Evolutionary conservation across 495 filamentous ascomycete genomes (phyloP), one percentile per base, ranked within the genome.

Genomic region (Xylaria telfairii): DNA sequence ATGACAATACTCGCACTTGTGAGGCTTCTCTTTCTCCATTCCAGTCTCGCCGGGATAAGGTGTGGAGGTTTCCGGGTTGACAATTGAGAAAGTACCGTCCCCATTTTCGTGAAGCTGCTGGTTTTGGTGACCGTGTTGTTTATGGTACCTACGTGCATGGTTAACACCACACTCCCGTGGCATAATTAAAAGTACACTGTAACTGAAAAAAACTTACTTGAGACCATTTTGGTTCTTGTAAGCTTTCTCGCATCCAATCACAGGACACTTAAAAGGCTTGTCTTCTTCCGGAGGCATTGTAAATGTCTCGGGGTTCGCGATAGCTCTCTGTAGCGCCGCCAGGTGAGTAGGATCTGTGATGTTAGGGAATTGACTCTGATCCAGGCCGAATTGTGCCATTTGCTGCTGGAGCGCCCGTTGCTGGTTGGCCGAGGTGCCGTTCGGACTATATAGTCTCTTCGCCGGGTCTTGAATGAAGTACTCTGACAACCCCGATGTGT

Each of bases 211-310:
- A 51, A 82, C 86, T 73, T 92, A 96, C 86, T 98, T 98, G 41
- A 99, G 85, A 41, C 96, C 96, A 75, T 99, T 99, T 76, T 98
- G 96, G 79, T 99, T 99, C 87, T 99, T 99, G 81, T 99, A 99
- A 17, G 96, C 96, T 85, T 99, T 99, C 80, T 99, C 96, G 77
- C 96, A 99, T 21, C 96, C 96, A 75, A 98, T 97, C 53, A 99
- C 96, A 10, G 96, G 96, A 79, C 96, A 99, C 76, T 92, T 92
- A 87, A 97, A 98, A 0, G 96, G 96, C 82, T 98, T 99, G 71
- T 93, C 91, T 74, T 98, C 94, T 70, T 80, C 91, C 82, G 73
- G 90, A 19, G 83, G 80, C 75, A 87, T 86, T 73, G 87, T 82
- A 74, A 87, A 68, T 63, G 78, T 76, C 56, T 73, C 76, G 57